These are phyloP conservation scores for Lasiodiplodia theobromae DNA, from an alignment of 2,329 filamentous ascomycete genomes.

Conservation along the genomic window DNA sequence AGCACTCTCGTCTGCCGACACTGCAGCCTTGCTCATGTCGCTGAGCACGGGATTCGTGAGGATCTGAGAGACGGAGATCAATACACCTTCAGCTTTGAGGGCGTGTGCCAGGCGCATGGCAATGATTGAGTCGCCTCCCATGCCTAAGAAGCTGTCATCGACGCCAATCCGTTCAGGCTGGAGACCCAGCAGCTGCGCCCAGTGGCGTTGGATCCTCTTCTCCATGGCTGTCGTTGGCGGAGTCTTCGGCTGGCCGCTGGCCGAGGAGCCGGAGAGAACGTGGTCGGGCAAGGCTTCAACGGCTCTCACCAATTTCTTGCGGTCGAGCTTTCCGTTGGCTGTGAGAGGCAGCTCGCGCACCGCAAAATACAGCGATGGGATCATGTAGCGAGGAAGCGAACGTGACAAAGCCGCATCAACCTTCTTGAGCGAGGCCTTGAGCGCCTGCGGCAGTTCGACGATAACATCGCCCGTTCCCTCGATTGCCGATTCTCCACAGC, in stretches of 20 bases:
- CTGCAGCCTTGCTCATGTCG: conserved; percentile 31
- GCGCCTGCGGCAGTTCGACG: too few relatives aligned
- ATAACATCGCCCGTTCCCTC: too few relatives aligned
- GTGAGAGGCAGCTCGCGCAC: conserved; percentile 44
- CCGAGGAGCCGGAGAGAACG: neutral
- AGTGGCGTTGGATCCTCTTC: conserved; percentile 40
- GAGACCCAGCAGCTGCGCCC: conserved; percentile 27
- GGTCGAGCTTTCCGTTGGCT: conserved; percentile 47
- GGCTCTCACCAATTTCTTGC: conserved; percentile 13
- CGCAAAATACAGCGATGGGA: conserved; percentile 49
- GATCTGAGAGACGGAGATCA: conserved; percentile 34
- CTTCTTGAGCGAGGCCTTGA: too few relatives aligned
- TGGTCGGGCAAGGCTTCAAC: conserved; percentile 39
- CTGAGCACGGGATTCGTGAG: conserved; percentile 33
- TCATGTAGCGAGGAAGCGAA: conserved; percentile 40
- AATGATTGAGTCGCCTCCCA: conserved; percentile 48
- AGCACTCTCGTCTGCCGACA: conserved; percentile 29
- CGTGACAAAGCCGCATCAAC: conserved; percentile 38
- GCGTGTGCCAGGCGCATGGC: conserved; percentile 4
- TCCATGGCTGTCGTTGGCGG: conserved; percentile 33
- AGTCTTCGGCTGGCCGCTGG: neutral
- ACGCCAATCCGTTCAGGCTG: conserved; percentile 36
- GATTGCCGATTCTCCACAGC: too few relatives aligned
- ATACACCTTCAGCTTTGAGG: conserved; percentile 15
- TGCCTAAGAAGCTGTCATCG: conserved; percentile 49